Percentiles rank a stretch among this genome's conserved stretches.
Conservation (phyloP, 441 rosid species). For the Geranium incanum region DNA sequence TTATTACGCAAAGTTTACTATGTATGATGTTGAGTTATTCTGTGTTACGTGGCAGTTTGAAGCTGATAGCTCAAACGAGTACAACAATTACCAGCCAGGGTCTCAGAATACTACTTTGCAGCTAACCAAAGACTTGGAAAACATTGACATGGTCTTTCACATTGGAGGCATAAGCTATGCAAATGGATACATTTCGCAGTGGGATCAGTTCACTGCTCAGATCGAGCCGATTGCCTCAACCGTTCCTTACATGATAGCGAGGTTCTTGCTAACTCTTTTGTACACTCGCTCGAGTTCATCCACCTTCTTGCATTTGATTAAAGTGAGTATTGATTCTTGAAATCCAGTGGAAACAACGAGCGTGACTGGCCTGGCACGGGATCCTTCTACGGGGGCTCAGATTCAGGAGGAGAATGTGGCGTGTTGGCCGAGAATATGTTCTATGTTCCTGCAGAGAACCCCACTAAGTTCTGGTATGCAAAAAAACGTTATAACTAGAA, state of each 20-base stretch:
- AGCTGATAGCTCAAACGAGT: constrained; percentile 89
- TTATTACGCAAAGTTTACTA: neutral
- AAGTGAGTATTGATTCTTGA: constrained; percentile 8
- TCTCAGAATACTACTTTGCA: constrained; percentile 79
- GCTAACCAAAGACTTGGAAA: constrained; percentile 53
- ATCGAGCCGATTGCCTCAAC: constrained; percentile 74
- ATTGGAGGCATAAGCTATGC: constrained; percentile 79
- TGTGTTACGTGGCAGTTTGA: constrained; percentile 48
- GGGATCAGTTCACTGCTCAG: constrained; percentile 97
- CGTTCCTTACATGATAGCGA: constrained; percentile 78
- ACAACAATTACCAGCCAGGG: constrained; percentile 76
- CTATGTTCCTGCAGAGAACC: constrained; percentile 79
- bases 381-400: constrained; percentile 54
- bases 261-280: constrained; percentile 31
- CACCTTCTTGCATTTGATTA: neutral
- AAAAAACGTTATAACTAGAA: neutral
- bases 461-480: constrained; percentile 77
- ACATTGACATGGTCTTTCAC: constrained; percentile 74
- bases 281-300: neutral
- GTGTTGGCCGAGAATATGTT: constrained; percentile 84
- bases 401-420: constrained; percentile 95
- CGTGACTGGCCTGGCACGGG: constrained; percentile 84
- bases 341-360: constrained; percentile 76
- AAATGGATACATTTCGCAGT: constrained; percentile 86
- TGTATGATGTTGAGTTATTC: neutral